Conservation (phyloP, 208 protist species). For the Trichomonas tenax region DNA sequence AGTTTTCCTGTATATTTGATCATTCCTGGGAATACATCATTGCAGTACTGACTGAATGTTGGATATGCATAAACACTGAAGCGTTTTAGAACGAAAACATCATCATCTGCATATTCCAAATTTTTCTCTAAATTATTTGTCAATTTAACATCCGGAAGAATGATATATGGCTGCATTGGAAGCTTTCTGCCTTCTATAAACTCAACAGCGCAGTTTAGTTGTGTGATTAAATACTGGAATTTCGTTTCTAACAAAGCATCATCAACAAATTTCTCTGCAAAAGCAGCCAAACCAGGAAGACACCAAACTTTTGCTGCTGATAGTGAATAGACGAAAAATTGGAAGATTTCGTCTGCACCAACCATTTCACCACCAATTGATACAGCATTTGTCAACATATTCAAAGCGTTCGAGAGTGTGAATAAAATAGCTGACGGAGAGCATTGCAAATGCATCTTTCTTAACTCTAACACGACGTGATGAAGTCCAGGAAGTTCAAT, state of each 20-base stretch:
- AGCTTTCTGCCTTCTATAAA: not conserved
- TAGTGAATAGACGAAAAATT: not conserved
- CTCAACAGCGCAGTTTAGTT: not conserved
- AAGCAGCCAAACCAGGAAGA: not conserved
- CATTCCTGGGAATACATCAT: not conserved
- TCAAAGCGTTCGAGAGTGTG: not conserved
- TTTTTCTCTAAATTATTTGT: not conserved
- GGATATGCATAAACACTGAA: not conserved
- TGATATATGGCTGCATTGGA: not conserved
- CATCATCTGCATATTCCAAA: not conserved
- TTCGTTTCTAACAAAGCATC: not conserved
- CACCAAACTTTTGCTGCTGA: not conserved
- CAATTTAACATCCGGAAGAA: not conserved
- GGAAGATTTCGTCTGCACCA: constrained; percentile 7
- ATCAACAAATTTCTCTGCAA: not conserved
- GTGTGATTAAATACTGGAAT: not conserved
- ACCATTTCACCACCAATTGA: not conserved
- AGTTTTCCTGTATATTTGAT: not conserved
- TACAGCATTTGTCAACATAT: not conserved
- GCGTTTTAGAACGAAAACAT: not conserved
- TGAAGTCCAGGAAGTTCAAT: not conserved
- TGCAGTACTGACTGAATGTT: not conserved
- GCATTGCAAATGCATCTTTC: not conserved
- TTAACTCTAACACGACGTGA: not conserved
- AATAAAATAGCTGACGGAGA: not conserved